Evolutionary conservation across 2,329 filamentous ascomycete genomes (phyloP).

Genomic region (Seiridium unicorne): DNA sequence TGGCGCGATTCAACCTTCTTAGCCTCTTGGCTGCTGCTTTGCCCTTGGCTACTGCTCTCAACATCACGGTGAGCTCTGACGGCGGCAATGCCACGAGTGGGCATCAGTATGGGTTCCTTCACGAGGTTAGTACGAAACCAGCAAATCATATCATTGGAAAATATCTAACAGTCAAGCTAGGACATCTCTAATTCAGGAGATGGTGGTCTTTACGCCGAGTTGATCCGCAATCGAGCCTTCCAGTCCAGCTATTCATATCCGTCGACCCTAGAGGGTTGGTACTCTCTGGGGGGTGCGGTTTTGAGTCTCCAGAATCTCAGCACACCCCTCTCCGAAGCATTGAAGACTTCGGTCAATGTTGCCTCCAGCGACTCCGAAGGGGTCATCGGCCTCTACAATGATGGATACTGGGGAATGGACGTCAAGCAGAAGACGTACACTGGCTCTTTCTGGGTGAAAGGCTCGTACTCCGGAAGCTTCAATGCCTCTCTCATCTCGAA

Average conservation of each 20-base stretch:
- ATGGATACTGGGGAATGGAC: constrained; percentile 58
- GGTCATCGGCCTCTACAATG: constrained; percentile 47
- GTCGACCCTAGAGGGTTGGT: constrained; percentile 44
- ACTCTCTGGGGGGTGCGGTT: constrained; percentile 37
- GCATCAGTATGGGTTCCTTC: constrained; percentile 44
- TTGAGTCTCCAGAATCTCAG: constrained; percentile 45
- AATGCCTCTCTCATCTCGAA: constrained; percentile 45
- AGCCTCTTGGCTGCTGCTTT: constrained; percentile 16
- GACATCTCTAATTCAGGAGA: constrained; percentile 69
- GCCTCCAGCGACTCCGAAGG: constrained; percentile 26
- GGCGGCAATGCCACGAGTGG: constrained; percentile 42
- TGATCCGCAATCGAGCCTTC: constrained; percentile 70
- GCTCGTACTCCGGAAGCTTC: constrained; percentile 44
- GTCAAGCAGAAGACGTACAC: constrained; percentile 45
- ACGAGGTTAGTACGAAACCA: constrained; percentile 31
- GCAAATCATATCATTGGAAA: constrained; percentile 10
- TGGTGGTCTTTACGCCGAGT: constrained; percentile 70
- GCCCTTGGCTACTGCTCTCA: constrained; percentile 26
- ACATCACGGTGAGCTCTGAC: constrained; percentile 33
- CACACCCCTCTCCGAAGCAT: constrained; percentile 48
- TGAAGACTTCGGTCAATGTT: constrained; percentile 51
- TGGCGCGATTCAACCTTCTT: constrained; percentile 18
- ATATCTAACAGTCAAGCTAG: constrained; percentile 26
- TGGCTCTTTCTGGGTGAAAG: constrained; percentile 53
- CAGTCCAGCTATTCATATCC: constrained; percentile 49